Evolutionary conservation across 129 eudicot genomes (phyloP).

Genomic region (Sambucus nigra): DNA sequence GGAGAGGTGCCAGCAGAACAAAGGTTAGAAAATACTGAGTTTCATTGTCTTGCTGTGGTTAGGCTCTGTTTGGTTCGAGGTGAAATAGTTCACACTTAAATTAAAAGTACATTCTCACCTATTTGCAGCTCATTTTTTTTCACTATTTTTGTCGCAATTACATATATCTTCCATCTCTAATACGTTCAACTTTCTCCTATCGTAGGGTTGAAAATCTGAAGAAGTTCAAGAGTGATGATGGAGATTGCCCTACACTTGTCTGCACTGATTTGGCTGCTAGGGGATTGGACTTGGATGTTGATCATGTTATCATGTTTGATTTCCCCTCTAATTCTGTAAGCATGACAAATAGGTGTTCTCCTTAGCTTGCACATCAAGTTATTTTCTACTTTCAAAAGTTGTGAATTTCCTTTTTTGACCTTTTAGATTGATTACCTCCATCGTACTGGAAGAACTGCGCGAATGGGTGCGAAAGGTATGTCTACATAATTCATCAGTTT

Average conservation of each 20-base stretch:
- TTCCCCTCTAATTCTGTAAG: constrained; percentile 89
- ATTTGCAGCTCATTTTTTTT: too few species aligned
- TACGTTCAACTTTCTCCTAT: constrained; percentile 6
- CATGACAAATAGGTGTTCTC: not conserved
- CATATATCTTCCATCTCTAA: too few species aligned
- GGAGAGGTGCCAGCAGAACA: constrained; percentile 97
- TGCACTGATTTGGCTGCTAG: constrained; percentile 98
- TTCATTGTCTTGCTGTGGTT: too few species aligned
- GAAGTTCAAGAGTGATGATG: constrained; percentile 73
- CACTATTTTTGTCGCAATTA: too few species aligned
- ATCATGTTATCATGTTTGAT: constrained; percentile 97
- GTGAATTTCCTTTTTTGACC: constrained; percentile 5
- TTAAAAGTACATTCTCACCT: too few species aligned
- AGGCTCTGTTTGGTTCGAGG: too few species aligned
- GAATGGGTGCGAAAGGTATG: constrained; percentile 98
- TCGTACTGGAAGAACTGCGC: constrained; percentile 99
- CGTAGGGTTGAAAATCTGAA: constrained; percentile 83
- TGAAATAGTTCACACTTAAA: too few species aligned
- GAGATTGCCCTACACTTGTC: constrained; percentile 95
- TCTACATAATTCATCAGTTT: not conserved
- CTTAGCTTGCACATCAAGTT: not conserved
- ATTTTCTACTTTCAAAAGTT: not conserved
- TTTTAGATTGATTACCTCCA: constrained; percentile 92
- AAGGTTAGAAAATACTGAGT: constrained; percentile 42
- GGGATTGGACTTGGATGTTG: constrained; percentile 93